Percentiles rank a stretch among this genome's conserved stretches.
Conservation (phyloP, 1,139 yeast species). For the Magnusiomyces starmeri region DNA sequence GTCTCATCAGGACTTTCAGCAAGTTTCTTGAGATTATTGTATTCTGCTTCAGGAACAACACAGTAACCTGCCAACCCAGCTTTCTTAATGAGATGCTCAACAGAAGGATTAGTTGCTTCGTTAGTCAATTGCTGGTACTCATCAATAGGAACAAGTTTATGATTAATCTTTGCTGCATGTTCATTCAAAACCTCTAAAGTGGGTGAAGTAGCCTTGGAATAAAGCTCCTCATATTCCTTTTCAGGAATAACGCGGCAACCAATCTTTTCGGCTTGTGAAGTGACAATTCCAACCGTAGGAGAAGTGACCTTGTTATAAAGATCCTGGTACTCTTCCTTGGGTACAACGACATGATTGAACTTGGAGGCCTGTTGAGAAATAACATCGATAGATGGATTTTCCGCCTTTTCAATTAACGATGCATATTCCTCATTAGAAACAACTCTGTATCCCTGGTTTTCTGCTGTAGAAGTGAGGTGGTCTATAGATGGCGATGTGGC, state of each 20-base stretch:
- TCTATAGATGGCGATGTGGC: slow-evolving; percentile 1
- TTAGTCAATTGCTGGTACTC: slow-evolving; percentile 15
- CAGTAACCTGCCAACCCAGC: slow-evolving; percentile 21
- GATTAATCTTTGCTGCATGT: slow-evolving; percentile 8
- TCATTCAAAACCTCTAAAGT: slow-evolving; percentile 8
- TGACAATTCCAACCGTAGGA: slow-evolving; percentile 35
- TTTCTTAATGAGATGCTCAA: slow-evolving; percentile 1
- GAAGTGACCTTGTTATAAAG: slow-evolving; percentile 32
- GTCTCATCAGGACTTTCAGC: slow-evolving; percentile 13
- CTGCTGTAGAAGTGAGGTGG: slow-evolving; percentile 1
- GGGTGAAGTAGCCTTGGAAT: slow-evolving; percentile 13
- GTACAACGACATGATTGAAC: slow-evolving; percentile 11
- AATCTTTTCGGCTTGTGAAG: slow-evolving; percentile 17
- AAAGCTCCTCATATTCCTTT: slow-evolving; percentile 15
- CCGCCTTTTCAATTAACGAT: slow-evolving; percentile 7
- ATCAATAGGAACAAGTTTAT: slow-evolving; percentile 16
- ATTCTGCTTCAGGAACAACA: slow-evolving; percentile 28
- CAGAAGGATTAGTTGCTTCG: slow-evolving; percentile 17
- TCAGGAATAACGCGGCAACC: slow-evolving; percentile 30
- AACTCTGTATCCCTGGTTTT: not conserved
- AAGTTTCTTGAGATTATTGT: slow-evolving; percentile 19
- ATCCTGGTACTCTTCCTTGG: slow-evolving; percentile 32
- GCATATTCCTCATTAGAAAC: slow-evolving; percentile 9
- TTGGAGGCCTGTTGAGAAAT: slow-evolving; percentile 1
- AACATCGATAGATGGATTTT: slow-evolving; percentile 7